Conservation (phyloP, 176 grass and related monocot species). For the Cenchrus americanus region DNA sequence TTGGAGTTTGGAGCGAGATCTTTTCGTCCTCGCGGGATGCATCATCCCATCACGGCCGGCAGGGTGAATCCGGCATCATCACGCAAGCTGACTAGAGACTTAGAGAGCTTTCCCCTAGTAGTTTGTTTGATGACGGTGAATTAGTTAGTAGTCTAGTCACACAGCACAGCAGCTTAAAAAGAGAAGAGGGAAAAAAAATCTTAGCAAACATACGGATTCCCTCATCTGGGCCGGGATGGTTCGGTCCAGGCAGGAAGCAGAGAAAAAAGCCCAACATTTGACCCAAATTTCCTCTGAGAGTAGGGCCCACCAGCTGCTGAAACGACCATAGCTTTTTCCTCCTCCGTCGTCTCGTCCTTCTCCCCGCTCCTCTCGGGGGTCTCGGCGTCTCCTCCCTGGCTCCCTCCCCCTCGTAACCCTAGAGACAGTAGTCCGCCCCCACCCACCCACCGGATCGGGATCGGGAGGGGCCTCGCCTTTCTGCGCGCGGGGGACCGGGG, state of each 20-base stretch:
- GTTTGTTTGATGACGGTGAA: too few relatives aligned
- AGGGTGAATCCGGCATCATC: not conserved
- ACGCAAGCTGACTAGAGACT: too few relatives aligned
- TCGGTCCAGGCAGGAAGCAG: not conserved
- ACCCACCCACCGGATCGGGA: not conserved
- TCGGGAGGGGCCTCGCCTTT: not conserved
- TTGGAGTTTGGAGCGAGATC: not conserved
- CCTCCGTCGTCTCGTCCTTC: not conserved
- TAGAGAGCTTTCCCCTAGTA: too few relatives aligned
- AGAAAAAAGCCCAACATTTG: not conserved
- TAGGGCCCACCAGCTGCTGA: not conserved
- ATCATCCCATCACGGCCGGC: not conserved
- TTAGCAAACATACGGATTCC: too few relatives aligned
- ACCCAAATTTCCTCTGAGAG: not conserved
- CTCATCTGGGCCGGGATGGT: not conserved
- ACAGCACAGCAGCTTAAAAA: too few relatives aligned
- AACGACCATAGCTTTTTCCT: not conserved
- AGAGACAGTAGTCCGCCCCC: not conserved
- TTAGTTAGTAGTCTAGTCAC: too few relatives aligned
- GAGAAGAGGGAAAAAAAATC: too few relatives aligned
- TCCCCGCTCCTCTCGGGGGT: not conserved
- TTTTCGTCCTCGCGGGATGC: not conserved
- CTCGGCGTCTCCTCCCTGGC: not conserved
- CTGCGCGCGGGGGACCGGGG: not conserved
- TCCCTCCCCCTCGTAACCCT: slow-evolving; percentile 42